phyloP scores from a whole-genome alignment of 441 rosid species.

The Dalechampia spathulata region DNA sequence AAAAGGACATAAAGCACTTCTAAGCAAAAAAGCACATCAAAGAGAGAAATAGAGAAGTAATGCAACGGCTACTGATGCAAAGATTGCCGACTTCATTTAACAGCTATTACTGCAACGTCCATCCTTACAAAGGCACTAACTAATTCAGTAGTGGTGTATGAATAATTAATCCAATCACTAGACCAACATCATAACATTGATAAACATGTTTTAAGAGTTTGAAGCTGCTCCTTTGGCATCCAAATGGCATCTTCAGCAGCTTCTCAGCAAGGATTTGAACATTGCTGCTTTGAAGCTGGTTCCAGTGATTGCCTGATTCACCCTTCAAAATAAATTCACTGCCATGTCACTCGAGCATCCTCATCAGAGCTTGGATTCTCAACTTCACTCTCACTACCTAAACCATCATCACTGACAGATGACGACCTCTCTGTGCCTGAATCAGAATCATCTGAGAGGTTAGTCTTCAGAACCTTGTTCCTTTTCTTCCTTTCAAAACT shows the following conservation, averaged over 20 bases:
- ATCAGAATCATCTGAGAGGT: conserved; percentile 16
- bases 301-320: neutral
- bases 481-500: conserved; percentile 18
- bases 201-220: no score
- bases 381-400: conserved; percentile 30
- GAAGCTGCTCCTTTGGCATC: neutral
- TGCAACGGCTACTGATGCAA: no score
- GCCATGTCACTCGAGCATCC: conserved; percentile 10
- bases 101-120: no score
- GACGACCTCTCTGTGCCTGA: conserved; percentile 16
- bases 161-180: no score
- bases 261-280: neutral
- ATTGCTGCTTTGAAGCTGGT: neutral
- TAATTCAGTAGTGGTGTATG: no score
- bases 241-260: neutral
- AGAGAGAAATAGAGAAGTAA: no score
- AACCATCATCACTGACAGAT: conserved; percentile 15
- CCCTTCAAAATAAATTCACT: neutral
- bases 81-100: no score
- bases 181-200: no score
- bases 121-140: no score
- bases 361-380: conserved; percentile 31
- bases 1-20: no score
- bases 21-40: no score
- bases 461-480: conserved; percentile 27